These are phyloP conservation scores for Ganoderma lingzhi DNA, from an alignment of 1,284 basidiomycete species.

Conservation along the genomic window DNA sequence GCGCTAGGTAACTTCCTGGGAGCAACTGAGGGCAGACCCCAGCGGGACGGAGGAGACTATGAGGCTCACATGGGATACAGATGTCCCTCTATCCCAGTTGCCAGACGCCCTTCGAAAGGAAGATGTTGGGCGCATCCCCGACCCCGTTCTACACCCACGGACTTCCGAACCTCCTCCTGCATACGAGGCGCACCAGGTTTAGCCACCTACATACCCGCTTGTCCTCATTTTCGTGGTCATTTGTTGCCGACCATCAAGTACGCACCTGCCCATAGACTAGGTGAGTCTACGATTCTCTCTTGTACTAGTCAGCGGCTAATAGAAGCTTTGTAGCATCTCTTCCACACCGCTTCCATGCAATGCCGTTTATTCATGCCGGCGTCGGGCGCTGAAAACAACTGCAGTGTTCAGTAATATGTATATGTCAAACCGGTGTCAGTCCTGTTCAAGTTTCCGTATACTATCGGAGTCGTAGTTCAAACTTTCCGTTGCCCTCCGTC, in stretches of 20 bases:
- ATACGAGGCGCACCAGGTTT: neutral
- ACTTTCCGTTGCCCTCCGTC: neutral
- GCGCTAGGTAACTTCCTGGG: constrained; percentile 1
- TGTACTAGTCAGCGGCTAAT: neutral
- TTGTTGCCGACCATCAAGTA: neutral
- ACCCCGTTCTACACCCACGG: neutral
- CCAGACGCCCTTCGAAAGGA: neutral
- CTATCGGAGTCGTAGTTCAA: neutral
- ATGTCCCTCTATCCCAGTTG: neutral
- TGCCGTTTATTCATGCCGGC: neutral
- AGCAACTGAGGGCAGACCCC: neutral
- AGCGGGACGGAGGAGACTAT: neutral
- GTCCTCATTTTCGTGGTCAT: neutral
- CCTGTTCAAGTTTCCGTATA: neutral
- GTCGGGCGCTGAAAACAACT: neutral
- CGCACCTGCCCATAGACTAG: neutral
- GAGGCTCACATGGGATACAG: neutral
- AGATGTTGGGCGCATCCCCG: neutral
- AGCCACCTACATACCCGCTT: neutral
- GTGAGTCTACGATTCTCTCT: neutral
- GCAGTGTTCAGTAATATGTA: neutral
- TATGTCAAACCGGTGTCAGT: too few relatives aligned
- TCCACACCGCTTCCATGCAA: neutral
- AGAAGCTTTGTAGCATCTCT: neutral
- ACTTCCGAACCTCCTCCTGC: neutral